Base-by-base conservation (phyloP, 495 filamentous ascomycete species). In the Aspergillus carlsbadensis region DNA sequence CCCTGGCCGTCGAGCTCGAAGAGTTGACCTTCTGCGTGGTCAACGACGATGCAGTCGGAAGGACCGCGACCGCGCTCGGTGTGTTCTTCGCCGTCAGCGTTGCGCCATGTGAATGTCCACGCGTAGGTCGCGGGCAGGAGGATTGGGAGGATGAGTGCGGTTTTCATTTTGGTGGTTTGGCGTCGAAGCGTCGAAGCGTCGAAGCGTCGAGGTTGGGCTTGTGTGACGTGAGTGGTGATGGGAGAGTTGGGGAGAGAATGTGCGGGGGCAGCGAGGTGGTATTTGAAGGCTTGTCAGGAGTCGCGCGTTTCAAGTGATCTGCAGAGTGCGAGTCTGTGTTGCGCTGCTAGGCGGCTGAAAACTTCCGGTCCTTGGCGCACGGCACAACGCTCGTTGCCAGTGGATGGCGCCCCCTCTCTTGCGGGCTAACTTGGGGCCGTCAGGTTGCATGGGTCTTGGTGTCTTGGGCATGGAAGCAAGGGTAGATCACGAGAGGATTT, bases 41-140 rank as follows among this genome's bases (percentile, higher is more conserved):
- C 29, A 22, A 67, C 52, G 21, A 24, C 31, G 15, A 63, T 62
- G 48, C 65, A 67, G 17, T 53, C 37, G 18, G 48, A 54, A 1
- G 65, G 65, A 6, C 65, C 65, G 0, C 40, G 33, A 22, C 65
- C 65, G 8, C 44, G 26, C 33, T 53, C 56, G 29, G 43, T 56
- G 26, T 52, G 31, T 17, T 36, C 14, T 22, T 53, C 48, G 46
- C 49, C 56, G 31, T 57, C 33, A 21, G 52, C 34, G 37, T 64
- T 52, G 20, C 35, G 46, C 65, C 65, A 67, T 40, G 59, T 62
- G 17, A 67, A 49, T 36, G 54, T 42, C 65, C 65, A 67, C 18
- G 65, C 65, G 33, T 35, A 43, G 35, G 54, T 31, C 5, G 44
- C 35, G 26, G 58, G 53, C 36, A 62, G 53, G 18, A 62, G 41